phyloP scores from a whole-genome alignment of 345 rosid species.

The Aquilaria malaccensis region DNA sequence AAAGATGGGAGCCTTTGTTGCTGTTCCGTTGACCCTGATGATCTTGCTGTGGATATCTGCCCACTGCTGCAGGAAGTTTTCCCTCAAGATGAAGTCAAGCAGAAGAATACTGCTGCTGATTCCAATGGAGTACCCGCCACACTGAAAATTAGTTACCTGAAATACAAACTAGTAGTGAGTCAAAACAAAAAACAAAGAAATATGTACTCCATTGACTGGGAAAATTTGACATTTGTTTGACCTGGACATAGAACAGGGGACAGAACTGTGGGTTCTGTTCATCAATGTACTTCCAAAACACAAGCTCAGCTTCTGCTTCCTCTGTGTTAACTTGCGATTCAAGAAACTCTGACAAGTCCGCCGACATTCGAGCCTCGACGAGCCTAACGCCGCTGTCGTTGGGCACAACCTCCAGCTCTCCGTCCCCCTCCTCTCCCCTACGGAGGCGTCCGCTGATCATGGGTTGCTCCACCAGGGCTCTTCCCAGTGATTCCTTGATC shows the following conservation, averaged over 20 bases:
- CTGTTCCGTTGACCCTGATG: constrained; percentile 12
- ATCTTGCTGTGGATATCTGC: constrained; percentile 38
- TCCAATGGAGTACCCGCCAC: constrained; percentile 88
- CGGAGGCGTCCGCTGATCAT: constrained; percentile 54
- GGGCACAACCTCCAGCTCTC: constrained; percentile 60
- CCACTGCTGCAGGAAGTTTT: constrained; percentile 51
- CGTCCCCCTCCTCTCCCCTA: constrained; percentile 24
- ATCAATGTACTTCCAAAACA: constrained; percentile 75
- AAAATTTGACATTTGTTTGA: background rate
- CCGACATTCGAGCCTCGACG: constrained; percentile 42
- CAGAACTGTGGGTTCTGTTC: constrained; percentile 52
- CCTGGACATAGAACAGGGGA: constrained; percentile 77
- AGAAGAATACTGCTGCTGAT: constrained; percentile 70
- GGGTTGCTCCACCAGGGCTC: constrained; percentile 50
- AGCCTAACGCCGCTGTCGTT: constrained; percentile 71
- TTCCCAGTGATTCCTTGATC: constrained; percentile 66
- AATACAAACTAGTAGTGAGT: background rate
- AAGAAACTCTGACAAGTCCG: constrained; percentile 44
- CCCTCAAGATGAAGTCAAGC: constrained; percentile 40
- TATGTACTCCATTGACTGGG: no score
- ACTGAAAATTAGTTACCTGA: constrained; percentile 77
- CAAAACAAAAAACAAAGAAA: background rate
- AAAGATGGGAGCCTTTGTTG: constrained; percentile 33
- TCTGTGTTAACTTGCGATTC: constrained; percentile 25
- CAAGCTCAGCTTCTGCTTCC: constrained; percentile 45